Evolutionary conservation across 164 flowering plant species (phyloP), one percentile per base, ranked within the genome.

Genomic region (Aristolochia californica): DNA sequence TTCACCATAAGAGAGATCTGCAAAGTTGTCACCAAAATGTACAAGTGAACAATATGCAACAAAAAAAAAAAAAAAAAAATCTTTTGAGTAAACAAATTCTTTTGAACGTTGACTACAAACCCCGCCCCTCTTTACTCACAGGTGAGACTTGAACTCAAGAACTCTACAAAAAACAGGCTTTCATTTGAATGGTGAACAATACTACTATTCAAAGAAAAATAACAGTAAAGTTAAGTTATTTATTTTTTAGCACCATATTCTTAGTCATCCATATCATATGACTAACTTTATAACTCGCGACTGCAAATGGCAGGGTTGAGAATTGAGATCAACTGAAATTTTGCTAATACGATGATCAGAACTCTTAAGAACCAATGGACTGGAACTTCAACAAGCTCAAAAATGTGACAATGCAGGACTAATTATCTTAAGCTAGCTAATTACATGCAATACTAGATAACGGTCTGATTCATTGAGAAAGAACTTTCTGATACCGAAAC

Each of bases 1-100:
- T 57, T 77, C 85, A 63, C 72, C 68, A 15, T 80, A 61, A 43
- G 67, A 73, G 44, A 51, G 54, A 72, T 70, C 96, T 89, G 77
- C 45, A 66, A 4, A 51, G 2, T 10, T 24, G 5, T 1, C 17
- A 5, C 18, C n/a, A 13, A 53, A 53, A 53, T 53, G 12, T 53
- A 15, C 14, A 2, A 53, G 16, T 47, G 13, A 17, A 47, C 5
- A 47, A 20, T 17, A 5, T 17, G 50, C 15, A 53, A 9, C 18
- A 27, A 0, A 2, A 21, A 1, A 30, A 10, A 23, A 49, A n/a
- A 49, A 21, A 3, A 49, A 52, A 22, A 25, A 24, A 3, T 13
- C 55, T 48, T n/a, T n/a, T n/a, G n/a, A 34, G 40, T 34, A 5
- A 4, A 5, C 10, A 9, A 34, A 34, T 12, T 34, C 10, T 34